Evolutionary conservation across 192 early-diverging fungal species (phyloP), one percentile per base, ranked within the genome.

Genomic region (Podila epicladia): DNA sequence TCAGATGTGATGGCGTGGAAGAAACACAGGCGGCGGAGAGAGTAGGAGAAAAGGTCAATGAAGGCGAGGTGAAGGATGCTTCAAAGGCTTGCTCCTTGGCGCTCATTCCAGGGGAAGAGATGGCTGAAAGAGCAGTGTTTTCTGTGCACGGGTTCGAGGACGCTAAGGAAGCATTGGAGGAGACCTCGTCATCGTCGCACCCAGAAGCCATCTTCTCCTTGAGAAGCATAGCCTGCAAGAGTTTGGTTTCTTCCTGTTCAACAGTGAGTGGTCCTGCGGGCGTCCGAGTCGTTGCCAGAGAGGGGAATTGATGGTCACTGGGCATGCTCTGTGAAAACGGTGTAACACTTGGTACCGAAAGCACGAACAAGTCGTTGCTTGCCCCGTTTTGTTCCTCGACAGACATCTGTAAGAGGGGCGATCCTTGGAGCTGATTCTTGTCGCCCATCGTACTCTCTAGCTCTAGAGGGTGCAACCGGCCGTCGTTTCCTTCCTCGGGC

Each of bases 21-120:
- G 53, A 51, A 5, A 63, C 5, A 12, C 32, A 5, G 9, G 67
- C 49, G 5, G 68, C 29, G 9, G 58, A 32, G 0, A 49, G 24
- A 0, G 57, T 62, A 17, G 75, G 69, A 24, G 65, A 33, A 35
- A 72, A 61, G 9, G 60, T 9, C 69, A 72, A 68, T n/a, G 76
- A 63, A 13, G 70, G 76, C 24, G 70, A 79, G 13, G 76, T 63
- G 65, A 72, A 72, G 15, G 70, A 67, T 3, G 58, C 66, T 26
- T 74, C 73, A 48, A 74, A 74, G 20, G 50, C 65, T 13, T 58
- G 58, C 0, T 79, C 76, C 45, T 79, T 79, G 60, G 65, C 59
- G 41, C 28, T 57, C 70, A 68, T 55, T 67, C 65, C 76, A 67
- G 76, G 70, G 1, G 76, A 72, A 13, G 70, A 72, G 7, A 69